Conservation (phyloP, 1,284 basidiomycete species). For the Ustilago curta region DNA sequence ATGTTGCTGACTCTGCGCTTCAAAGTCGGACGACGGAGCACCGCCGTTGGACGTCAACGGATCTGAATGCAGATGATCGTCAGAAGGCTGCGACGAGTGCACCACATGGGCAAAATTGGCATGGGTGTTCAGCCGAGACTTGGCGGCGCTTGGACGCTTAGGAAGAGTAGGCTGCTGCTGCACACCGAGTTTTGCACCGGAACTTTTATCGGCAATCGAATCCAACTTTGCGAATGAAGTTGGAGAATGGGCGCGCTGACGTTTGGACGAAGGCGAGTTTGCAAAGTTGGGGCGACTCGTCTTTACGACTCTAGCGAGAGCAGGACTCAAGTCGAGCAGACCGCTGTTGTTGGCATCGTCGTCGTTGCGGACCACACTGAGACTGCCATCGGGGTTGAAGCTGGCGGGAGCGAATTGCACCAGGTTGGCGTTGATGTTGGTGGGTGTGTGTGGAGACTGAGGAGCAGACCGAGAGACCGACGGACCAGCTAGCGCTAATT, state of each 20-base stretch:
- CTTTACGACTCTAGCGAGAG: constrained; percentile 33
- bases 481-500: constrained; percentile 26
- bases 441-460: constrained; percentile 43
- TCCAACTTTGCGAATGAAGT: constrained; percentile 1
- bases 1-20: constrained; percentile 3
- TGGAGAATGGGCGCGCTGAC: constrained; percentile 13
- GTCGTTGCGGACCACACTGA: constrained; percentile 63
- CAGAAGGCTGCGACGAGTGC: constrained; percentile 24
- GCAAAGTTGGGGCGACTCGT: constrained; percentile 23
- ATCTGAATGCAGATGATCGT: constrained; percentile 30
- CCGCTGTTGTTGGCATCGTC: constrained; percentile 66
- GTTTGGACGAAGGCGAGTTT: constrained; percentile 23
- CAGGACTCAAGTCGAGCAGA: constrained; percentile 61
- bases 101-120: constrained; percentile 15
- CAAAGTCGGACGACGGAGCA: constrained; percentile 7
- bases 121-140: constrained; percentile 34
- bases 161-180: constrained; percentile 11
- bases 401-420: constrained; percentile 1
- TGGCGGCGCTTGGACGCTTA: constrained; percentile 14
- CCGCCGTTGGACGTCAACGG: constrained; percentile 11
- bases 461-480: constrained; percentile 32
- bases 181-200: background rate
- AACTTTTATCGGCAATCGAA: constrained; percentile 9
- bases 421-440: constrained; percentile 18
- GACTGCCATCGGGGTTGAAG: constrained; percentile 61